Base-by-base conservation (phyloP, 2,329 filamentous ascomycete genomes). In the Lojkania enalia region DNA sequence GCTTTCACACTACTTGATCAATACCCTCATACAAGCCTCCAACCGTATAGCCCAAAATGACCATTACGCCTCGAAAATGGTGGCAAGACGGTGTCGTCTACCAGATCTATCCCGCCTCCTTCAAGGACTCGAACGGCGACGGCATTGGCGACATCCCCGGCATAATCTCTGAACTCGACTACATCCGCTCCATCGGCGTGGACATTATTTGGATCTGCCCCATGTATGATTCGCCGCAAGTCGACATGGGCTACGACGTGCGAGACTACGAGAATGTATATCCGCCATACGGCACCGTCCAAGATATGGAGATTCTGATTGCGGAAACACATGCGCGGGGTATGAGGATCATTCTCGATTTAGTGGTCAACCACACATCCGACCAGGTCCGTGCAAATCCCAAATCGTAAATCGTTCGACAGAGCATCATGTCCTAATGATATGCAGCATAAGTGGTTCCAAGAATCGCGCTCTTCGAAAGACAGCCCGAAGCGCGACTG, bases 11-110 rank as follows among this genome's bases (percentile, higher is more conserved):
- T n/a, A n/a, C n/a, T n/a, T n/a, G n/a, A n/a, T n/a, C n/a, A n/a
- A n/a, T n/a, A n/a, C n/a, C n/a, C n/a, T n/a, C n/a, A n/a, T n/a
- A n/a, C n/a, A n/a, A n/a, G n/a, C n/a, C n/a, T n/a, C n/a, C n/a
- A n/a, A n/a, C n/a, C n/a, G n/a, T n/a, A n/a, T 21, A 5, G 47
- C 9, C 30, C 48, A 52, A 29, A 19, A 68, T 68, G 64, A 68
- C 61, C 14, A 52, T 67, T 43, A 43, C 53, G 21, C 54, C 61
- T 42, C 60, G 61, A 39, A 61, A 61, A 56, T 84, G 80, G 80
- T 84, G 81, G 81, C 82, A 83, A 54, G 79, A 83, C 60, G 76
- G 74, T 39, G 73, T 77, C 7, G 78, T 83, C 16, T 84, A 84
- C 59, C 80, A 84, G 52, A 77, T 84, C 49, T 84, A 83, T 59